These are phyloP conservation scores for Fistulinella prunicolor DNA, from an alignment of 768 basidiomycete genomes.

Conservation along the genomic window DNA sequence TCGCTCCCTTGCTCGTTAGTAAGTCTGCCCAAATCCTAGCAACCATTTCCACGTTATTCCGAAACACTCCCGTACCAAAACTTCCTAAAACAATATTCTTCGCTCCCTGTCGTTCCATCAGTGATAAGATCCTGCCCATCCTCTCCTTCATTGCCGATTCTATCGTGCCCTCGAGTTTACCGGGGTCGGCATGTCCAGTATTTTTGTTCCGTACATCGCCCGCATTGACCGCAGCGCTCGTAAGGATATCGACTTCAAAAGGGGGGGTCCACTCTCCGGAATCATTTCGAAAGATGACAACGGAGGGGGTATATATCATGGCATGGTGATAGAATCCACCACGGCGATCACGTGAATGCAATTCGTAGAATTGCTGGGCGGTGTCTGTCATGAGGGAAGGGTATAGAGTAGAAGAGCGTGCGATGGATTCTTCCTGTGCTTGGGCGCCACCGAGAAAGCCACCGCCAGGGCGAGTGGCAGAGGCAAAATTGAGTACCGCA, in stretches of 20 bases:
- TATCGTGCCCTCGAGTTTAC: constrained; percentile 39
- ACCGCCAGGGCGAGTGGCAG: constrained; percentile 71
- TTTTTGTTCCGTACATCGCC: constrained; percentile 40
- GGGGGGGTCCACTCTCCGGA: constrained; percentile 54
- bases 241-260: constrained; percentile 61
- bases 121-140: constrained; percentile 62
- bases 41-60: constrained; percentile 56
- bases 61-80: constrained; percentile 78
- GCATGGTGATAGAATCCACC: constrained; percentile 72
- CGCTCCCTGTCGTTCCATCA: constrained; percentile 62
- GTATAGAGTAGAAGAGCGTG: constrained; percentile 71
- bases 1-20: constrained; percentile 44
- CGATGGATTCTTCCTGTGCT: constrained; percentile 81
- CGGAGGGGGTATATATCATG: constrained; percentile 69
- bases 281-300: constrained; percentile 64
- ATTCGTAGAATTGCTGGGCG: constrained; percentile 58
- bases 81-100: constrained; percentile 65
- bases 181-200: constrained; percentile 1
- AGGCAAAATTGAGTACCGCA: constrained; percentile 75
- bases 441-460: constrained; percentile 71
- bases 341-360: constrained; percentile 48
- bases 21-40: constrained; percentile 66
- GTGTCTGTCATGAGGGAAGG: constrained; percentile 53
- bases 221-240: constrained; percentile 76
- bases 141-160: constrained; percentile 61